Conservation (phyloP, 495 filamentous ascomycete genomes). For the Elasticomyces elasticus region DNA sequence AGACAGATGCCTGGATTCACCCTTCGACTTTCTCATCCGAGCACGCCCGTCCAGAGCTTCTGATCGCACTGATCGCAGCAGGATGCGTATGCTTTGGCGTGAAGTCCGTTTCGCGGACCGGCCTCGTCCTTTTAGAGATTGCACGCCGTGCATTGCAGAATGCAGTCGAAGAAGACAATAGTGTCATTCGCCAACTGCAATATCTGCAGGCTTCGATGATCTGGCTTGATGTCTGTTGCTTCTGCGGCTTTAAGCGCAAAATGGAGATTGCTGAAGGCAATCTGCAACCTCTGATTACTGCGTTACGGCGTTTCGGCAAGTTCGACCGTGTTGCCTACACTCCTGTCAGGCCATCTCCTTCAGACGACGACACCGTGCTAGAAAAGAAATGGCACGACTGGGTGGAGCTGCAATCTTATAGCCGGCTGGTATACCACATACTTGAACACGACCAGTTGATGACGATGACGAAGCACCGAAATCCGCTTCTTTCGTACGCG, state of each 20-base stretch:
- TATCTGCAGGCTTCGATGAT: slow-evolving; percentile 45
- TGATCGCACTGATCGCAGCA: slow-evolving; percentile 42
- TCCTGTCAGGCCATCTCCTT: slow-evolving; percentile 29
- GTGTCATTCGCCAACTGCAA: slow-evolving; percentile 40
- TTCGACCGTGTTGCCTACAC: slow-evolving; percentile 40
- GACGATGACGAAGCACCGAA: slow-evolving; percentile 45
- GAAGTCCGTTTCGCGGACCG: slow-evolving; percentile 46
- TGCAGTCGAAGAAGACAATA: slow-evolving; percentile 49
- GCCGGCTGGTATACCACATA: slow-evolving; percentile 44
- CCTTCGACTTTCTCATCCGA: slow-evolving; percentile 42
- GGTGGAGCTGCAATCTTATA: slow-evolving; percentile 27
- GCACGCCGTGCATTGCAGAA: slow-evolving; percentile 40
- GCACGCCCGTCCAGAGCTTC: slow-evolving; percentile 39
- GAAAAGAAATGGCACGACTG: slow-evolving; percentile 50
- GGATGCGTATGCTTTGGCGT: slow-evolving; percentile 44
- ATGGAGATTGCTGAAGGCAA: slow-evolving; percentile 58
- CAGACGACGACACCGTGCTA: slow-evolving; percentile 38
- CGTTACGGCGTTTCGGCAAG: slow-evolving; percentile 28
- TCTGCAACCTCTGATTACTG: slow-evolving; percentile 40
- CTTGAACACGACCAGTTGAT: slow-evolving; percentile 48
- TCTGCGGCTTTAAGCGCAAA: slow-evolving; percentile 54
- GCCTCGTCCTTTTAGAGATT: slow-evolving; percentile 50
- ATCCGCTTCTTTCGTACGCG: slow-evolving; percentile 49
- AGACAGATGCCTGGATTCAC: slow-evolving; percentile 47
- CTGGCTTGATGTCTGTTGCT: slow-evolving; percentile 46